Evolutionary conservation across 2,329 filamentous ascomycete genomes (phyloP).

Genomic region (Emmonsia crescens): DNA sequence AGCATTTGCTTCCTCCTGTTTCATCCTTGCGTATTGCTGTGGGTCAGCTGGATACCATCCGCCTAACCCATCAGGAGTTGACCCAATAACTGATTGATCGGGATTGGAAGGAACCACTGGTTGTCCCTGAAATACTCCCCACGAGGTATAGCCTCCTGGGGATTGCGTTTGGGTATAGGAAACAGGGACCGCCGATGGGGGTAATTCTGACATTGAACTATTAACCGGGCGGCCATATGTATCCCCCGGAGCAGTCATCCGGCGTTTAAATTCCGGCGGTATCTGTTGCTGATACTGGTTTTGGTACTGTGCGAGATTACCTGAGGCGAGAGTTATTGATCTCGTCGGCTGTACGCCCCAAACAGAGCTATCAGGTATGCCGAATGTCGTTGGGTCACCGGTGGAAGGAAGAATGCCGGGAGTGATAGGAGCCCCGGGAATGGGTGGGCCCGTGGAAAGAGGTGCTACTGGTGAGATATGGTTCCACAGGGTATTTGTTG

Average conservation of each 20-base stretch:
- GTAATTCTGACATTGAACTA: not conserved
- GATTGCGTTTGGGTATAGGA: slow-evolving; percentile 1
- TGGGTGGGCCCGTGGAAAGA: slow-evolving; percentile 20
- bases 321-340: slow-evolving; percentile 25
- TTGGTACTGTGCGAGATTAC: slow-evolving; percentile 20
- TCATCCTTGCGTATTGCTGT: not conserved
- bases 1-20: not conserved
- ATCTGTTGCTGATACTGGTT: slow-evolving; percentile 22
- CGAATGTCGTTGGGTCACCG: slow-evolving; percentile 21
- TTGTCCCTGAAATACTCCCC: not conserved
- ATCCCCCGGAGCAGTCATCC: slow-evolving; percentile 28
- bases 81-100: not conserved
- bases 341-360: slow-evolving; percentile 25
- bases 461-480: slow-evolving; percentile 19
- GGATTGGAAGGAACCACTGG: not conserved
- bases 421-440: slow-evolving; percentile 22
- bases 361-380: slow-evolving; percentile 21
- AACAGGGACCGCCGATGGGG: not conserved
- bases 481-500: slow-evolving; percentile 25
- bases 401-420: slow-evolving; percentile 22
- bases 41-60: slow-evolving; percentile 1
- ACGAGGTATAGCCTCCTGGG: not conserved
- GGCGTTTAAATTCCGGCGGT: slow-evolving; percentile 25
- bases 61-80: not conserved
- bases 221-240: slow-evolving; percentile 3